These are phyloP conservation scores for Stereum hirsutum DNA, from an alignment of 1,284 basidiomycete genomes.

Conservation along the genomic window DNA sequence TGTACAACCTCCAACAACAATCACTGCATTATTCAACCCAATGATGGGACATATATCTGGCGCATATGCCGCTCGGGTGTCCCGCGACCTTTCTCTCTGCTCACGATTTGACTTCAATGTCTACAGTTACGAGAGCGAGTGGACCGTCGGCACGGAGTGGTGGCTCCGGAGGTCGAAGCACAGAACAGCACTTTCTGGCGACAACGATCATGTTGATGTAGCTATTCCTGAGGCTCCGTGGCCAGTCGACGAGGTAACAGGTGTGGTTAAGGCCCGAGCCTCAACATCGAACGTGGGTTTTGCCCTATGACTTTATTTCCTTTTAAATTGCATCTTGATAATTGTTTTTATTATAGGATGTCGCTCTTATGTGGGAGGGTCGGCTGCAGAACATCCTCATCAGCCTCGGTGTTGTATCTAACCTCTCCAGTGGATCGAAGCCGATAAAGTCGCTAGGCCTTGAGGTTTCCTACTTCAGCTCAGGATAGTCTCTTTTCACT, in stretches of 20 bases:
- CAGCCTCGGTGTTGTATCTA: slow-evolving; percentile 82
- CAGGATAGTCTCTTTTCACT: slow-evolving; percentile 37
- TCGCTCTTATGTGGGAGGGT: slow-evolving; percentile 92
- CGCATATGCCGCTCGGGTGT: slow-evolving; percentile 86
- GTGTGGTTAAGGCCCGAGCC: slow-evolving; percentile 84
- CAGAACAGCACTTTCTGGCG: slow-evolving; percentile 5
- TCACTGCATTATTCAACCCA: slow-evolving; percentile 92
- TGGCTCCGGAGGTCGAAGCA: slow-evolving; percentile 58
- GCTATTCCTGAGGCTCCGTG: slow-evolving; percentile 13
- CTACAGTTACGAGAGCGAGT: slow-evolving; percentile 94
- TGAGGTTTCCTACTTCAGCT: slow-evolving; percentile 88
- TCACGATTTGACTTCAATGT: slow-evolving; percentile 96
- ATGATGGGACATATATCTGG: slow-evolving; percentile 92
- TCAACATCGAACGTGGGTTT: slow-evolving; percentile 76
- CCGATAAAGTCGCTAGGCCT: slow-evolving; percentile 85
- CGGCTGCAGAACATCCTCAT: slow-evolving; percentile 86
- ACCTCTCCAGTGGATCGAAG: slow-evolving; percentile 74
- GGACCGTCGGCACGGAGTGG: slow-evolving; percentile 93
- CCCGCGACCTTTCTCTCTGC: slow-evolving; percentile 79
- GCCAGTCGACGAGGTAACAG: slow-evolving; percentile 45
- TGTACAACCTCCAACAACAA: slow-evolving; percentile 82
- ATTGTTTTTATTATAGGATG: slow-evolving; percentile 53
- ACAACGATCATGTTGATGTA: background rate
- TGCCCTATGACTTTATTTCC: too few relatives aligned
- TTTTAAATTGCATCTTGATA: too few relatives aligned